Conservation (phyloP, 2,329 filamentous ascomycete genomes). For the Arthroderma sp. region DNA sequence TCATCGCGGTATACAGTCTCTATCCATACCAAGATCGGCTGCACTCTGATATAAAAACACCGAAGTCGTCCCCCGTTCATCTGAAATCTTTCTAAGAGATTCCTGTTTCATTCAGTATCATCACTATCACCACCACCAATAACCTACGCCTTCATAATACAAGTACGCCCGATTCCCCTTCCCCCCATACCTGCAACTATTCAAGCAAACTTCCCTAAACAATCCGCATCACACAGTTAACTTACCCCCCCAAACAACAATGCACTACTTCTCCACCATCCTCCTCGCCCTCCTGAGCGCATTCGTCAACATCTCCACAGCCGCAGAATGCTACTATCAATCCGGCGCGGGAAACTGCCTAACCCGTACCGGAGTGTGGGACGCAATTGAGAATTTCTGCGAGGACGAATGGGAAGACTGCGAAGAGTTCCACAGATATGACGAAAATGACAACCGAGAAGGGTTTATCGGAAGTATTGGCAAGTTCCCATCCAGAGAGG, state of each 20-base stretch:
- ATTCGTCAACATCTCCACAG: not conserved
- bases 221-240: not conserved
- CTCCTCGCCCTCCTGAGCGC: conserved; percentile 1
- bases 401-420: not conserved
- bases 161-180: not conserved
- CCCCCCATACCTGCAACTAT: not conserved
- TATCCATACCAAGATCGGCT: too few relatives aligned
- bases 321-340: conserved; percentile 1
- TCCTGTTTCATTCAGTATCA: too few relatives aligned
- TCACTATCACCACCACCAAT: not conserved
- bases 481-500: not conserved
- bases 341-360: not conserved
- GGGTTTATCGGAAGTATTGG: conserved; percentile 1
- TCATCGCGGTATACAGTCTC: too few relatives aligned
- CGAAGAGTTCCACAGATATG: not conserved
- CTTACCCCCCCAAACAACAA: not conserved
- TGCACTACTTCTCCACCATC: not conserved
- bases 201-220: not conserved
- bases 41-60: too few relatives aligned
- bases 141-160: not conserved
- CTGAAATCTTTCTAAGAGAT: too few relatives aligned
- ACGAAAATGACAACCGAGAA: not conserved
- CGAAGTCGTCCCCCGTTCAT: too few relatives aligned
- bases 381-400: conserved; percentile 1
- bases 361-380: not conserved